Evolutionary conservation across 129 eudicot species (phyloP), one percentile per base, ranked within the genome.

Genomic region (Centella asiatica): DNA sequence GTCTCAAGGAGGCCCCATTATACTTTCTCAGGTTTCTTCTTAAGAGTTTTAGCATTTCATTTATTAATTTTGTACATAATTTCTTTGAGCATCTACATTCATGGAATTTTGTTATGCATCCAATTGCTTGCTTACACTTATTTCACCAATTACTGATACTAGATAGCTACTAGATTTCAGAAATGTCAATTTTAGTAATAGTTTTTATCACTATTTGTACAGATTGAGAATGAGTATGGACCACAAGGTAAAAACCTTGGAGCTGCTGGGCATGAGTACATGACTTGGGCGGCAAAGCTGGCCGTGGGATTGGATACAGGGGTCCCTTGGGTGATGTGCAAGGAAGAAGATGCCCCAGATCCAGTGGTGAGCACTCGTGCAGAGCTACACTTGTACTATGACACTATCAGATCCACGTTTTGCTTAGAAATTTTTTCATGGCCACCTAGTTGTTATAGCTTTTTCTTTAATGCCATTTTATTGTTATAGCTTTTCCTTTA

Each of bases 291-390:
- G 40, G 96, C 99, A 64, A 77, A 82, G 45, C 81, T 92, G 88
- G 99, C 96, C 9, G 86, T 84, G 28, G 88, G 85, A 52, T 57
- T 78, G 47, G 81, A 81, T 19, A 92, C 99, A 13, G 96, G 96
- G 44, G 99, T 92, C 67, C 99, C 99, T 13, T 92, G 99, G 99
- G 85, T 78, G 28, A 92, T 92, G 99, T 92, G 99, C 78, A 87
- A 92, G 77, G 86, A 92, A 72, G 86, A 82, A 0, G 96, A 84
- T 68, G 94, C 99, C 19, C 98, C 98, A 1, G 96, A 92, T 72
- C 96, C 98, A 37, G 79, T 92, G 77, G 98, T 92, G 73, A 87
- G 86, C 24, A 26, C 39, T 72, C 52, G 22, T 39, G 27, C 22
- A 33, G 14, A 0, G 37, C 36, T 53, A 24, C 52, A 64, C 42